Percentiles rank a stretch among this genome's conserved stretches.
Evolutionary conservation across 2,329 filamentous ascomycete species (phyloP).

Genomic region (Colletotrichum salicis): DNA sequence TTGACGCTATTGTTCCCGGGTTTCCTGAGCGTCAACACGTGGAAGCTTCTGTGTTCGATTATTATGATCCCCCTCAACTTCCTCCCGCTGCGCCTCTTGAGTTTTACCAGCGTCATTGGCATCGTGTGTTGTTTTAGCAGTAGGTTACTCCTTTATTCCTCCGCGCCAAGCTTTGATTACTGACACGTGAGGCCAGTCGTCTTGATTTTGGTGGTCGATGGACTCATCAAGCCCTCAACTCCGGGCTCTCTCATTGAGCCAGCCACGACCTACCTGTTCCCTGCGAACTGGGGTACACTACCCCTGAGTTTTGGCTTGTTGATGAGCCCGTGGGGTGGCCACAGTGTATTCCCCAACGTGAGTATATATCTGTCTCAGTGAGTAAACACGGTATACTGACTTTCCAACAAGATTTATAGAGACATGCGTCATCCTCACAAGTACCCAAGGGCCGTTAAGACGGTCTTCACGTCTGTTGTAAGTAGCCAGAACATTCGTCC

Average conservation of each 20-base stretch:
- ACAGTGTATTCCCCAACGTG: constrained; percentile 82
- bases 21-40: constrained; percentile 71
- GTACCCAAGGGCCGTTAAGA: constrained; percentile 77
- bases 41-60: constrained; percentile 87
- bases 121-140: constrained; percentile 90
- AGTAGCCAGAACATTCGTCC: constrained; percentile 42
- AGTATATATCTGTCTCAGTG: constrained; percentile 31
- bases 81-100: constrained; percentile 82
- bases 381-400: background rate
- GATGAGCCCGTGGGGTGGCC: constrained; percentile 78
- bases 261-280: constrained; percentile 82
- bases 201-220: constrained; percentile 84
- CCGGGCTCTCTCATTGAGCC: constrained; percentile 88
- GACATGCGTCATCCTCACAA: constrained; percentile 82
- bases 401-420: constrained; percentile 61
- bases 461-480: constrained; percentile 88
- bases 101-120: constrained; percentile 88
- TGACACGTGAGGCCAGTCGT: constrained; percentile 67
- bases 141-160: constrained; percentile 58
- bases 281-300: constrained; percentile 85
- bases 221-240: constrained; percentile 80
- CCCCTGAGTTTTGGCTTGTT: constrained; percentile 90
- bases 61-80: constrained; percentile 86
- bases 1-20: constrained; percentile 81
- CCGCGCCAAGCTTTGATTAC: background rate